A percentile compares a stretch with the other conserved stretches of the same genome.
Evolutionary conservation across 2,329 filamentous ascomycete species (phyloP).

Genomic region (Paracamarosporium sp.): DNA sequence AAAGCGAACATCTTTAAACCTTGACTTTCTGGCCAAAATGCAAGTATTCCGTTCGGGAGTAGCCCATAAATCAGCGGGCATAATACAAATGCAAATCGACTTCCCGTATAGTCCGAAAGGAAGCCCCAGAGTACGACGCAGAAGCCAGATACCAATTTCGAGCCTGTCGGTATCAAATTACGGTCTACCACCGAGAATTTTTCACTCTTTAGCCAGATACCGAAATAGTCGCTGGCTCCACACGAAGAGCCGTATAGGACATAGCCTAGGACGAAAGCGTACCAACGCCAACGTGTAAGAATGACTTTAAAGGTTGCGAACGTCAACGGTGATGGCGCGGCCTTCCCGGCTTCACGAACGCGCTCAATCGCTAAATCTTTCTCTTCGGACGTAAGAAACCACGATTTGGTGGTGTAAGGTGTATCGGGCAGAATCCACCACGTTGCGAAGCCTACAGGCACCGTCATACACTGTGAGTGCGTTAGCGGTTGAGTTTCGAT

Average conservation of each 20-base stretch:
- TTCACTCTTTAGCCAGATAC: conserved; percentile 23
- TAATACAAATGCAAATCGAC: conserved; percentile 12
- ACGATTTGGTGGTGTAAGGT: conserved; percentile 32
- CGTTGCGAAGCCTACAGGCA: conserved; percentile 33
- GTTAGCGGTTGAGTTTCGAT: neutral
- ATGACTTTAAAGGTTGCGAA: conserved; percentile 28
- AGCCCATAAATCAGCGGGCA: conserved; percentile 31
- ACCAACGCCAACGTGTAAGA: conserved; percentile 28
- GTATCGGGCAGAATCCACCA: conserved; percentile 36
- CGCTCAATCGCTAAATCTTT: conserved; percentile 25
- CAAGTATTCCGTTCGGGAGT: conserved; percentile 38
- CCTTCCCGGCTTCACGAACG: conserved; percentile 28
- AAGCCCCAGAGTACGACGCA: conserved; percentile 25
- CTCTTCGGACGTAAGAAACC: conserved; percentile 33
- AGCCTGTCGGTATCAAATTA: conserved; percentile 21
- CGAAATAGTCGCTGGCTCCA: conserved; percentile 29
- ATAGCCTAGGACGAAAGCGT: conserved; percentile 37
- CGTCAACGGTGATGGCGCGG: conserved; percentile 28
- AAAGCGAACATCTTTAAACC: conserved; percentile 38
- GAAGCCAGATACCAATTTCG: conserved; percentile 10
- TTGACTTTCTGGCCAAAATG: conserved; percentile 31
- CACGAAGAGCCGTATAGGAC: conserved; percentile 37
- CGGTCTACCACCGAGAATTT: conserved; percentile 16
- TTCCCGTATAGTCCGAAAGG: conserved; percentile 23
- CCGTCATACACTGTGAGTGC: conserved; percentile 29